These are phyloP conservation scores for Clavaria fumosa DNA, from an alignment of 768 basidiomycete species.

Conservation along the genomic window DNA sequence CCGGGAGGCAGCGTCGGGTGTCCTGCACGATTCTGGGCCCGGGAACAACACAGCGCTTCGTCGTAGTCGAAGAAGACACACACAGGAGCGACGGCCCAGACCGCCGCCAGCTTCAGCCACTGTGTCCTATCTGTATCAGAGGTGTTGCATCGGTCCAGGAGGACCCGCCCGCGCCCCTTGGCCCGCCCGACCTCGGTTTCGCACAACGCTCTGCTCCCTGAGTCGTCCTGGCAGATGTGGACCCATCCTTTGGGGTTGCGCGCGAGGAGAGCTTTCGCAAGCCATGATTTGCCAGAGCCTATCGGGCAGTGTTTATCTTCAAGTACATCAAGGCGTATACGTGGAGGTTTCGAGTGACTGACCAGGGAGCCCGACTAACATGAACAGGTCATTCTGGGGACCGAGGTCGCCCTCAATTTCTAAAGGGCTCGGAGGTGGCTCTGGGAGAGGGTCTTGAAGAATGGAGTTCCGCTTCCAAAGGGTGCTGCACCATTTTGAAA, in stretches of 20 bases:
- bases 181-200: conserved; percentile 33
- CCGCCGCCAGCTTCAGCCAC: conserved; percentile 36
- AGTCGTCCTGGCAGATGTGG: conserved; percentile 41
- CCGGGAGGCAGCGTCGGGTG: conserved; percentile 48
- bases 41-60: conserved; percentile 30
- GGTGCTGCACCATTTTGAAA: conserved; percentile 39
- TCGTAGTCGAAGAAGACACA: conserved; percentile 44
- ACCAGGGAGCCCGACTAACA: conserved; percentile 47
- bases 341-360: no score
- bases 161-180: conserved; percentile 23
- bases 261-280: conserved; percentile 30
- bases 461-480: conserved; percentile 44
- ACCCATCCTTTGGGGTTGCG: conserved; percentile 30
- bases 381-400: conserved; percentile 26
- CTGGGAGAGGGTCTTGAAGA: conserved; percentile 32
- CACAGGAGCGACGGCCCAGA: conserved; percentile 30
- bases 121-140: conserved; percentile 28
- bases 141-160: conserved; percentile 46
- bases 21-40: conserved; percentile 40
- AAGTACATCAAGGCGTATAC: no score
- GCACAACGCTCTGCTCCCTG: conserved; percentile 32
- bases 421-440: conserved; percentile 32
- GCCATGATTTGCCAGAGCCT: conserved; percentile 48
- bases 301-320: no score
- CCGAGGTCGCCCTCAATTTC: conserved; percentile 27